phyloP scores from a whole-genome alignment of 2,329 filamentous ascomycete genomes.

The Tolypocladium ovalisporum region DNA sequence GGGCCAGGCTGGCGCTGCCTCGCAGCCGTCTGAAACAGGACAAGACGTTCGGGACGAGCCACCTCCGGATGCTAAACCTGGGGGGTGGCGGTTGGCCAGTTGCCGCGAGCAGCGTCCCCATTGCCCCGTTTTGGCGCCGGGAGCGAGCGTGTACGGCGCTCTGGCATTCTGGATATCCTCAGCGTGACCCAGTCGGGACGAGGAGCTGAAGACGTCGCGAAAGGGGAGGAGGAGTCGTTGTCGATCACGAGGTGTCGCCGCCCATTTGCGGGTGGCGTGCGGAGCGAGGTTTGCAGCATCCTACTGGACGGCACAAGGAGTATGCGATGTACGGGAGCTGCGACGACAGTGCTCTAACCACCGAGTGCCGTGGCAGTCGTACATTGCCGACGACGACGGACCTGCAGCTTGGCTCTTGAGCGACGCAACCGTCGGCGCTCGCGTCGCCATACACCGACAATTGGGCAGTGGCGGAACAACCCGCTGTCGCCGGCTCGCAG shows the following conservation, averaged over 20 bases:
- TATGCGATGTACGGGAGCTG: not conserved
- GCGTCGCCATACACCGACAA: not conserved
- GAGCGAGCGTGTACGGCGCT: not conserved
- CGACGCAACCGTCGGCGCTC: not conserved
- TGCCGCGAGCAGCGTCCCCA: not conserved
- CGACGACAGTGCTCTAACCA: not conserved
- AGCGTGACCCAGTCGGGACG: not conserved
- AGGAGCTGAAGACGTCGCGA: not conserved
- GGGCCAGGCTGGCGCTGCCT: not conserved
- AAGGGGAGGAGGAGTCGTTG: not conserved
- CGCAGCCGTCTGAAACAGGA: conserved; percentile 14
- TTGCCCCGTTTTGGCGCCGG: not conserved
- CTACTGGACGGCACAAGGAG: not conserved
- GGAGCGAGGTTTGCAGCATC: not conserved
- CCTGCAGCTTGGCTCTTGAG: not conserved
- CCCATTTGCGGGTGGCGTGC: not conserved
- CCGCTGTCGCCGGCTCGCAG: not conserved
- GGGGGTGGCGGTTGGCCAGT: not conserved
- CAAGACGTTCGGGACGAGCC: conserved; percentile 16
- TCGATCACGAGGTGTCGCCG: not conserved
- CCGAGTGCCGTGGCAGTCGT: not conserved
- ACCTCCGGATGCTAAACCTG: conserved; percentile 16
- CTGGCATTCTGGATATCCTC: too few relatives aligned
- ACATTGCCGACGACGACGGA: not conserved
- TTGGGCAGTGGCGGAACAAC: not conserved